Percentiles rank a stretch among this genome's conserved stretches.
These are phyloP conservation scores for Anaeramoeba flamelloides DNA, from an alignment of 78 protist genomes.

Conservation along the genomic window DNA sequence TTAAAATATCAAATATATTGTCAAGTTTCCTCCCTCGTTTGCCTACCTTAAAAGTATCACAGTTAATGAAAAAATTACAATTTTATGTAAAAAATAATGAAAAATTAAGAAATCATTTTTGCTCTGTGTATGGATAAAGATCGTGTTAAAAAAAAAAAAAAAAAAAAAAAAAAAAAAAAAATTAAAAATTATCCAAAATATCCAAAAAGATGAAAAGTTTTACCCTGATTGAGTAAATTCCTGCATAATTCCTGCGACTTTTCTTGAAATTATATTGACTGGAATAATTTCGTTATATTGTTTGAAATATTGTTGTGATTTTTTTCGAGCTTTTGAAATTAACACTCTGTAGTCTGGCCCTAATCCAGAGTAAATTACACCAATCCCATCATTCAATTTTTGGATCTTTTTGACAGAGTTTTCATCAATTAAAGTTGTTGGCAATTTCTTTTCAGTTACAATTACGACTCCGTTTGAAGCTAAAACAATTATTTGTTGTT, in stretches of 20 bases:
- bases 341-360: conserved; percentile 83
- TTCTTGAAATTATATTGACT: conserved; percentile 57
- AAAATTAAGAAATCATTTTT: no score
- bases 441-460: conserved; percentile 88
- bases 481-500: no score
- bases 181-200: not conserved
- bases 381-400: conserved; percentile 46
- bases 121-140: no score
- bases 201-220: not conserved
- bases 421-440: conserved; percentile 65
- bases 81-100: no score
- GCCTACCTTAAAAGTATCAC: no score
- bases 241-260: conserved; percentile 92
- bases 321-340: conserved; percentile 67
- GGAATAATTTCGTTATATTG: conserved; percentile 77
- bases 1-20: no score
- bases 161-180: not conserved
- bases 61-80: no score
- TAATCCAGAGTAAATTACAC: conserved; percentile 86
- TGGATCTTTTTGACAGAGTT: conserved; percentile 52
- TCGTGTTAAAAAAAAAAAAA: no score
- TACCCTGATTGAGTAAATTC: conserved; percentile 94
- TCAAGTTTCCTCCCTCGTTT: no score
- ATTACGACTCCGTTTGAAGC: conserved; percentile 92
- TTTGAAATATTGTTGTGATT: no score